Evolutionary conservation across 1,139 yeast species (phyloP).

Genomic region (Meyerozyma carpophila): DNA sequence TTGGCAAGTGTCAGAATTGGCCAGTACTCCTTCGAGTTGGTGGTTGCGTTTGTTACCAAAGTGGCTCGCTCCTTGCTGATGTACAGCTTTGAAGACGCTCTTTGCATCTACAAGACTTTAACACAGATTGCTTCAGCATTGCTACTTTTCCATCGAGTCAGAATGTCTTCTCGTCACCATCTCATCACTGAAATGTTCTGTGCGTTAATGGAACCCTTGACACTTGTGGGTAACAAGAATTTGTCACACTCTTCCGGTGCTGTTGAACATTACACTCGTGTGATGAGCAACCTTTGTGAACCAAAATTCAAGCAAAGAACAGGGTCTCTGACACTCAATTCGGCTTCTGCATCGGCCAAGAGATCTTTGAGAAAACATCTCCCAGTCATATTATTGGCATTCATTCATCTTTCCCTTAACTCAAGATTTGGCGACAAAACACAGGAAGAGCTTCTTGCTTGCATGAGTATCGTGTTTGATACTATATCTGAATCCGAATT

Average conservation of each 20-base stretch:
- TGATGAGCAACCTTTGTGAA: slow-evolving; percentile 67
- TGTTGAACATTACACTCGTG: slow-evolving; percentile 51
- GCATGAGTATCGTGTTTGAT: slow-evolving; percentile 63
- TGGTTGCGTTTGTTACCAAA: slow-evolving; percentile 32
- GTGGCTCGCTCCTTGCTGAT: slow-evolving; percentile 9
- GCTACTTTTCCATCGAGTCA: slow-evolving; percentile 62
- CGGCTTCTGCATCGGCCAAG: slow-evolving; percentile 52
- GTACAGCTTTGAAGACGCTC: slow-evolving; percentile 5
- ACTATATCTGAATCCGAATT: slow-evolving; percentile 65
- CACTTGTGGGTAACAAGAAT: slow-evolving; percentile 16
- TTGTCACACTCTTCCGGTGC: slow-evolving; percentile 18
- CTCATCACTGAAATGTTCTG: slow-evolving; percentile 46
- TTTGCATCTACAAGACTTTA: slow-evolving; percentile 25
- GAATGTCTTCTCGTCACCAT: slow-evolving; percentile 71
- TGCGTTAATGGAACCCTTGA: slow-evolving; percentile 42
- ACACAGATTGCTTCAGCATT: slow-evolving; percentile 49
- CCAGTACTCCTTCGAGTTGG: slow-evolving; percentile 63
- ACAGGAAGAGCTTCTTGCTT: slow-evolving; percentile 48
- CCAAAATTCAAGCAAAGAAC: slow-evolving; percentile 34
- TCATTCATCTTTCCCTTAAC: slow-evolving; percentile 46
- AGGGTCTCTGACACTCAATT: slow-evolving; percentile 37
- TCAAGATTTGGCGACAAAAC: slow-evolving; percentile 42
- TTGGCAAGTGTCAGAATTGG: slow-evolving; percentile 21
- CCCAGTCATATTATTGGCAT: slow-evolving; percentile 56
- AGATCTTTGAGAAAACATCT: slow-evolving; percentile 57